Evolutionary conservation across 257 asterid species (phyloP), one percentile per base, ranked within the genome.

Genomic region (Leptodermis oblonga): DNA sequence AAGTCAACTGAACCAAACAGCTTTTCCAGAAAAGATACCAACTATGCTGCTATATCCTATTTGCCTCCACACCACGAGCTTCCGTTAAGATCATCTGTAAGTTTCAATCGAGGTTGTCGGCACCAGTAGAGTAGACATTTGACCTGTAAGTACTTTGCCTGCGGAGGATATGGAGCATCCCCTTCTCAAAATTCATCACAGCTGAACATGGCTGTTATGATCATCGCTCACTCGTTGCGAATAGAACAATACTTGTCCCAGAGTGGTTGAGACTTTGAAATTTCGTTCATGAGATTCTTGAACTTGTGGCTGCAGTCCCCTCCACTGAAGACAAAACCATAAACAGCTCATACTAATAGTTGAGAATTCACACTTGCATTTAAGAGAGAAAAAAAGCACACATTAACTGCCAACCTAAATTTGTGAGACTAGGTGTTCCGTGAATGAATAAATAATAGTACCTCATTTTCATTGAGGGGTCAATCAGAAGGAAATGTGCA

Each of bases 221-320:
- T 64, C n/a, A 31, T 63, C 39, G 8, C 5, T 89, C 86, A 94
- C 79, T 94, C 99, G 5, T 94, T 94, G 68, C 93, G 77, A 79
- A 94, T 91, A 73, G 93, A 91, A 68, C 90, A 83, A 74, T 86
- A 94, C 76, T 91, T 91, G 68, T 94, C 98, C 60, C 88, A 84
- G 36, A 94, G 83, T 41, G 87, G 39, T 26, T 48, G 80, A 41
- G 97, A 79, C 78, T 94, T 87, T 60, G 82, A 71, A 52, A 91
- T 87, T 72, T 91, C 99, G 25, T 34, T 84, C 96, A 91, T 94
- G 14, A 94, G 95, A 77, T 85, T 87, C 90, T 94, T 94, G 49
- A 94, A 91, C 85, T 86, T 94, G 79, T 89, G 98, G 70, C 97
- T 91, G 80, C 90, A 94, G 58, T 94, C 97, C 46, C 96, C 97